These are phyloP conservation scores for Nemania serpens DNA, from an alignment of 2,329 filamentous ascomycete genomes.

Conservation along the genomic window DNA sequence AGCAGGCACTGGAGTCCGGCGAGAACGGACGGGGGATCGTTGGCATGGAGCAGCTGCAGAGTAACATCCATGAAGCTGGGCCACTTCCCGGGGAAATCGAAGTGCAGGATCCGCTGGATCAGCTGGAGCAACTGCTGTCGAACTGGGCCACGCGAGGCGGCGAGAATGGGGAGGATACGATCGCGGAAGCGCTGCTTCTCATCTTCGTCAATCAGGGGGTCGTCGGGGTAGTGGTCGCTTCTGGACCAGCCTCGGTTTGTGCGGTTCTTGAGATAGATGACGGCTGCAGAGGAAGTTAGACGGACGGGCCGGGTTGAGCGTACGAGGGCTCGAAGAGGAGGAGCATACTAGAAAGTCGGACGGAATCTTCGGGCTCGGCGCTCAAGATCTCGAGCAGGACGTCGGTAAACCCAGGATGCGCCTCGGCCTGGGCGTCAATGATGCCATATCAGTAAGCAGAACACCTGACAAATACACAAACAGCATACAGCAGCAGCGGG, in stretches of 20 bases:
- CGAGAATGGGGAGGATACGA: slow-evolving; percentile 86
- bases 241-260: slow-evolving; percentile 90
- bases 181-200: slow-evolving; percentile 88
- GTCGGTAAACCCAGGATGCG: slow-evolving; percentile 86
- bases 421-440: slow-evolving; percentile 71
- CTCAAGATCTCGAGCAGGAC: slow-evolving; percentile 89
- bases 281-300: slow-evolving; percentile 61
- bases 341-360: slow-evolving; percentile 84
- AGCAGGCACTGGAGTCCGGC: slow-evolving; percentile 92
- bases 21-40: slow-evolving; percentile 84
- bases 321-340: slow-evolving; percentile 17
- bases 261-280: slow-evolving; percentile 97
- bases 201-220: slow-evolving; percentile 79
- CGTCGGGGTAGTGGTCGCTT: slow-evolving; percentile 73
- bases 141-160: slow-evolving; percentile 76
- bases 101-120: slow-evolving; percentile 93
- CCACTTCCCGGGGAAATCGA: slow-evolving; percentile 94
- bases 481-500: slow-evolving; percentile 7
- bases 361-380: slow-evolving; percentile 80
- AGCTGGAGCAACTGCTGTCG: slow-evolving; percentile 93
- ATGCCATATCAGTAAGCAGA: slow-evolving; percentile 29
- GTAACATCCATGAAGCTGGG: slow-evolving; percentile 94
- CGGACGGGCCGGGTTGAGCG: not conserved
- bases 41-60: slow-evolving; percentile 82
- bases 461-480: not conserved